Percentiles rank a stretch among this genome's conserved stretches.
Conservation (phyloP, 805 yeast genomes). For the Groenewaldozyma salmanticensis region DNA sequence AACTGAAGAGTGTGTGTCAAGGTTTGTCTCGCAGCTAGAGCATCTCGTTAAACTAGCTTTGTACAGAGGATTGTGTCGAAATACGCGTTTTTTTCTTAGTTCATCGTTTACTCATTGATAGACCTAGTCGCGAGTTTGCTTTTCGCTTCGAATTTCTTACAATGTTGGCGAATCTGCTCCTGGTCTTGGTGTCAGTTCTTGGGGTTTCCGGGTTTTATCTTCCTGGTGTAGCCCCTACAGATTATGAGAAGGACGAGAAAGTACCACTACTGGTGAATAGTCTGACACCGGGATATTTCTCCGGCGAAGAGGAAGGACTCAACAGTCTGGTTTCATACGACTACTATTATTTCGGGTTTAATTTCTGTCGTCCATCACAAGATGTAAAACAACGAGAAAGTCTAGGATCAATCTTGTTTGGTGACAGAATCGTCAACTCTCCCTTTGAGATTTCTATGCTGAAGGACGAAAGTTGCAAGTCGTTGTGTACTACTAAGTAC, state of each 20-base stretch:
- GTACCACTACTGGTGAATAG: conserved; percentile 83
- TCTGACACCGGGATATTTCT: conserved; percentile 61
- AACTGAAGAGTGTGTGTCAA: no score
- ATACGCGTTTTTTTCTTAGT: no score
- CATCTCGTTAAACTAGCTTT: no score
- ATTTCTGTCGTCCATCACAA: conserved; percentile 68
- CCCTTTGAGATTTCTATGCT: conserved; percentile 79
- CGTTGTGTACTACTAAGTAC: conserved; percentile 53
- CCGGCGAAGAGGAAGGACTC: conserved; percentile 25
- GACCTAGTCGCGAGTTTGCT: no score
- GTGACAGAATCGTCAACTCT: conserved; percentile 90
- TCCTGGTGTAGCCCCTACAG: conserved; percentile 95
- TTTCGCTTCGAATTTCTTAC: no score
- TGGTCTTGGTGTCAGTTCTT: no score
- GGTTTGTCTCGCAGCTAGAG: no score
- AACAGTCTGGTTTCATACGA: conserved; percentile 29
- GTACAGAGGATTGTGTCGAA: no score
- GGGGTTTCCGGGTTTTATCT: conserved; percentile 74
- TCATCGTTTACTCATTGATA: no score
- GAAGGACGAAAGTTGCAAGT: conserved; percentile 55
- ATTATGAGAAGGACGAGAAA: conserved; percentile 60
- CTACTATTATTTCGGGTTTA: conserved; percentile 71
- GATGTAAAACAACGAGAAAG: conserved; percentile 79
- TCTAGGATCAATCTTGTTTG: conserved; percentile 86
- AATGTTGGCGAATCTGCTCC: no score